Conservation (phyloP, 805 yeast species). For the Yamadazyma takamatsuzukensis region DNA sequence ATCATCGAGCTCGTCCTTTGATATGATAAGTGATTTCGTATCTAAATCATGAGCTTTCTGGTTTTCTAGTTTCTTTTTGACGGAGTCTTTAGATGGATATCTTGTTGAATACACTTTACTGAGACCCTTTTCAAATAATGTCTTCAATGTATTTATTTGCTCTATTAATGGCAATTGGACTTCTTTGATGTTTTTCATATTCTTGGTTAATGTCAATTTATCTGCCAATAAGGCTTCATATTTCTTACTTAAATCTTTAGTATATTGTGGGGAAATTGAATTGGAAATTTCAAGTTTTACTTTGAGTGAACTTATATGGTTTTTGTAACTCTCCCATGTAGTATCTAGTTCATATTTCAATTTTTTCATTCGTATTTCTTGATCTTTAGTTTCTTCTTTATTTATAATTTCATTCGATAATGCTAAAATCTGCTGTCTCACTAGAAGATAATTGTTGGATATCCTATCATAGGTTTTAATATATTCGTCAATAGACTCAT, state of each 20-base stretch:
- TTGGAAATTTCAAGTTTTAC: conserved; percentile 15
- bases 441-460: conserved; percentile 27
- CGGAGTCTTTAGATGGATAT: conserved; percentile 1
- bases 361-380: conserved; percentile 15
- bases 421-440: conserved; percentile 29
- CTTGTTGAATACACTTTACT: conserved; percentile 12
- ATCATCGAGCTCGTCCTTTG: conserved; percentile 9
- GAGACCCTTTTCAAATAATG: conserved; percentile 18
- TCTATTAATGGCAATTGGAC: conserved; percentile 35
- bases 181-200: conserved; percentile 19
- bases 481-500: conserved; percentile 24
- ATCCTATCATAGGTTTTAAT: conserved; percentile 31
- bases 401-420: conserved; percentile 5
- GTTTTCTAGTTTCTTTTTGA: conserved; percentile 2
- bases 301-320: conserved; percentile 20
- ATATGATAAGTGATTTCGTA: conserved; percentile 6
- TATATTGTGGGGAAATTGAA: conserved; percentile 12
- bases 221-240: conserved; percentile 16
- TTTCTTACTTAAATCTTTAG: conserved; percentile 19
- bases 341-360: conserved; percentile 28
- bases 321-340: conserved; percentile 20
- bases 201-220: conserved; percentile 14
- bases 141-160: conserved; percentile 25
- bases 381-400: conserved; percentile 1
- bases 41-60: conserved; percentile 2